Evolutionary conservation across 331 rosid genomes (phyloP).

Genomic region (Telfairia occidentalis): DNA sequence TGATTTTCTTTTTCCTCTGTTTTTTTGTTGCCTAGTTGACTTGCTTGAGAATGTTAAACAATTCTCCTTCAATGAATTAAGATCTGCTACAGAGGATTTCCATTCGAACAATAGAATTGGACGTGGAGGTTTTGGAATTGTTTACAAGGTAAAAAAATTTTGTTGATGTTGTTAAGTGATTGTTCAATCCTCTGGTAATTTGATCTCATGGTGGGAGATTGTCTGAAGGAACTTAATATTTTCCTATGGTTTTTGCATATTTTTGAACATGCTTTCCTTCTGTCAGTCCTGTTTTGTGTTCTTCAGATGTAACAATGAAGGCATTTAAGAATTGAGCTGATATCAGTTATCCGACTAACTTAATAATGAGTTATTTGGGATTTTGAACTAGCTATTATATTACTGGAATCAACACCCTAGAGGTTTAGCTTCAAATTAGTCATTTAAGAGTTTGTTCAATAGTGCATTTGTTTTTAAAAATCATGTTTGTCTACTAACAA

Average conservation of each 20-base stretch:
- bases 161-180: conserved; percentile 5
- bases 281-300: neutral
- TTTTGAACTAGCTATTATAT: neutral
- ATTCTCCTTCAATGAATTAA: conserved; percentile 58
- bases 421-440: neutral
- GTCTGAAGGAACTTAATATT: conserved; percentile 4
- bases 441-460: neutral
- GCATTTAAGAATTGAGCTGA: neutral
- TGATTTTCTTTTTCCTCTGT: neutral
- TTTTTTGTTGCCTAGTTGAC: conserved; percentile 32
- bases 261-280: neutral
- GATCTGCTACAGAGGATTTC: conserved; percentile 61
- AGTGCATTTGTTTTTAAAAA: neutral
- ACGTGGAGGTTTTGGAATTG: conserved; percentile 88
- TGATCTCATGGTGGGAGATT: conserved; percentile 10
- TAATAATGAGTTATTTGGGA: neutral
- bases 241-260: neutral
- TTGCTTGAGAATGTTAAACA: conserved; percentile 36
- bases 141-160: conserved; percentile 53
- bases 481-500: neutral
- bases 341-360: neutral
- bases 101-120: conserved; percentile 61
- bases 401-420: neutral
- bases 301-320: neutral
- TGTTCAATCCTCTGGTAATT: conserved; percentile 2